Conservation (phyloP, 371 early-diverging fungal genomes). For the Haplosporangium sp. region DNA sequence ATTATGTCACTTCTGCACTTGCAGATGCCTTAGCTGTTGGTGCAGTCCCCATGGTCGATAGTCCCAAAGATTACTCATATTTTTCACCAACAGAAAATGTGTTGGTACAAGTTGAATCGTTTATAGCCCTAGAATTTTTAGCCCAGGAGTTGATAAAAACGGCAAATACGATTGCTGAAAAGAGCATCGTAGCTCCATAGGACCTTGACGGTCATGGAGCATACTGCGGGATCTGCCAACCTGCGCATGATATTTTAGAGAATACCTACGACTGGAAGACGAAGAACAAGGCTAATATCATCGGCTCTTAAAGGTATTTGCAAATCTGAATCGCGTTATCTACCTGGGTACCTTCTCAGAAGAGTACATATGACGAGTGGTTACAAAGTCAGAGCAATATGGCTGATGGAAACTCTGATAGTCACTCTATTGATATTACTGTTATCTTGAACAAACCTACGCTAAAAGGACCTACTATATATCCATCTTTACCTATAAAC, state of each 20-base stretch:
- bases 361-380: conserved; percentile 21
- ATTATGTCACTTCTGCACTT: conserved; percentile 23
- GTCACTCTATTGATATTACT: conserved; percentile 10
- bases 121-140: conserved; percentile 18
- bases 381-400: conserved; percentile 9
- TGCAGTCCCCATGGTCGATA: conserved; percentile 24
- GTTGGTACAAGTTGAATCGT: conserved; percentile 9
- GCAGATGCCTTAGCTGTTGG: conserved; percentile 24
- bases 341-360: conserved; percentile 19
- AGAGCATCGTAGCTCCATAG: background rate
- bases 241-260: conserved; percentile 21
- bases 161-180: background rate
- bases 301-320: background rate
- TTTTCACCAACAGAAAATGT: conserved; percentile 22
- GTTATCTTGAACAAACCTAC: conserved; percentile 4
- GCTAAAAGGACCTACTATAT: background rate
- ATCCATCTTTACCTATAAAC: background rate
- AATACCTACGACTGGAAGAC: background rate
- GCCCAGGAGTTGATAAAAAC: conserved; percentile 11
- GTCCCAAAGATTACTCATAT: conserved; percentile 20
- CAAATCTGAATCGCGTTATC: conserved; percentile 18
- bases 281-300: background rate
- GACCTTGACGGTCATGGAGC: conserved; percentile 17
- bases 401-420: background rate
- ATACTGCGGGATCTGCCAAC: conserved; percentile 27